Percentiles rank a stretch among this genome's conserved stretches.
Conservation (phyloP, 371 early-diverging fungal genomes). For the Funneliformis caledonium region DNA sequence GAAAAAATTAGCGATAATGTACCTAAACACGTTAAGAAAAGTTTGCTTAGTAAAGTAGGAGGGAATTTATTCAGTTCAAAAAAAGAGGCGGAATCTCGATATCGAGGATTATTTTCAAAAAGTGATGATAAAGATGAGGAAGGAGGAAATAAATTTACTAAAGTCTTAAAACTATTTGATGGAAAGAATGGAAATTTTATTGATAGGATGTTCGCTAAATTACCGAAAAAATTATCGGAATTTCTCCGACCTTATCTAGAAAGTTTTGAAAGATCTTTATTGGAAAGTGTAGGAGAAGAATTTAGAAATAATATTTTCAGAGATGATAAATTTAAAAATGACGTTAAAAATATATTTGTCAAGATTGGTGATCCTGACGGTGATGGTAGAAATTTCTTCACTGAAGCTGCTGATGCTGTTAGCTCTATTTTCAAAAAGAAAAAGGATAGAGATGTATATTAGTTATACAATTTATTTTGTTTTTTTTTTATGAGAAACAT, state of each 20-base stretch:
- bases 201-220: constrained; percentile 12
- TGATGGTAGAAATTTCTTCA: constrained; percentile 19
- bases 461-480: too few relatives aligned
- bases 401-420: background rate
- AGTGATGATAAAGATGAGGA: background rate
- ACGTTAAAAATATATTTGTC: background rate
- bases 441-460: too few relatives aligned
- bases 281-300: constrained; percentile 11
- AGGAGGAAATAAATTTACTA: background rate
- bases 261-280: constrained; percentile 1
- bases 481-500: too few relatives aligned
- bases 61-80: background rate
- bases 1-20: background rate
- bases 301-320: constrained; percentile 23
- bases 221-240: constrained; percentile 8
- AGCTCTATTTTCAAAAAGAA: background rate
- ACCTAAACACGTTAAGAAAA: background rate
- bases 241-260: constrained; percentile 12
- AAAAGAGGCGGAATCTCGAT: background rate
- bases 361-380: constrained; percentile 19
- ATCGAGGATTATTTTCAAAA: constrained; percentile 18
- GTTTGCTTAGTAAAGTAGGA: background rate
- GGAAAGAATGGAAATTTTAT: constrained; percentile 12
- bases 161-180: background rate
- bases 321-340: constrained; percentile 27